Evolutionary conservation across 371 early-diverging fungal species (phyloP), one percentile per base, ranked within the genome.

Genomic region (Rhizopus sp.): DNA sequence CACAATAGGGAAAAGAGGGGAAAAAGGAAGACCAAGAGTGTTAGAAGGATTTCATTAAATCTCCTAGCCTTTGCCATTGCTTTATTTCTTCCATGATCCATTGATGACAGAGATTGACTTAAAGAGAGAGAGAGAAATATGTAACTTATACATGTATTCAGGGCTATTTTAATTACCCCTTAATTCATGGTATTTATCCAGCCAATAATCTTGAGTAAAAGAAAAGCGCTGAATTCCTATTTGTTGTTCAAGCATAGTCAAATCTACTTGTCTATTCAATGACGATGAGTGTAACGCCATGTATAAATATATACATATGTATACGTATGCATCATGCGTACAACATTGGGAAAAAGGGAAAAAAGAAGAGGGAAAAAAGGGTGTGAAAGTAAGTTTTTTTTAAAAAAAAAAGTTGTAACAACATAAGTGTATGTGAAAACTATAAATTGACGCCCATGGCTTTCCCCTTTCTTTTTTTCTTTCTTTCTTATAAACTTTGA

Each of bases 91-190:
- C 23, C 13, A 41, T 9, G 3, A 57, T 6, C 3, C 49, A 33
- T 40, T 57, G 50, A 47, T 57, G 57, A 17, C 50, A 57, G 16
- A 41, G 31, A 16, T 39, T 41, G 2, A 34, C 57, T 57, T 17
- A 17, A 51, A 6, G 13, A 10, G 8, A 33, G 12, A 15, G 33
- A 34, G 4, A 15, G 16, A 8, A 29, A 30, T 30, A 47, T 13
- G 45, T 46, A 12, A 10, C 13, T 2, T 13, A 10, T 38, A 10
- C 13, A 10, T 38, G 8, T 38, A 10, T 38, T 38, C 13, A 10
- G 8, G n/a, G 8, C 2, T 46, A 5, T 29, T 29, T 29, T 29
- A 23, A 10, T 46, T 46, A 30, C 31, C 31, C 31, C 35, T 39
- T 52, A 41, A 15, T 41, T 41, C 41, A 41, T 41, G 41, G 13